Conservation (phyloP, 768 basidiomycete species). For the Mycena galopus region DNA sequence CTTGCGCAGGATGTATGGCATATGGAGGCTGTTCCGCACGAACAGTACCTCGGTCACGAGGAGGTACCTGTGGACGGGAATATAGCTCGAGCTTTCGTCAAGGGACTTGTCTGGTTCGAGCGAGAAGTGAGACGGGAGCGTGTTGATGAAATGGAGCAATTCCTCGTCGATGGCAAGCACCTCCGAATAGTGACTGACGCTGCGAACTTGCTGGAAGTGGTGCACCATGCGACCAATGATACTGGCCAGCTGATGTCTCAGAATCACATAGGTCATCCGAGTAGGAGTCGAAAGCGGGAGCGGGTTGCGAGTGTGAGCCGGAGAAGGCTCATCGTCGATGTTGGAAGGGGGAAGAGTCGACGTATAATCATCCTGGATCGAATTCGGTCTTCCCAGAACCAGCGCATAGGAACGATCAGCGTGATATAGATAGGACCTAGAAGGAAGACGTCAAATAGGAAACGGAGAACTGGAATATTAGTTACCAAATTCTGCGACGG, state of each 20-base stretch:
- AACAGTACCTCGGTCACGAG: constrained; percentile 92
- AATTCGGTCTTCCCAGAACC: constrained; percentile 90
- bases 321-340: constrained; percentile 70
- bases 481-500: constrained; percentile 88
- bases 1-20: constrained; percentile 88
- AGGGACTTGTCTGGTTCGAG: constrained; percentile 82
- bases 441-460: constrained; percentile 24
- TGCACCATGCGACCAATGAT: constrained; percentile 94
- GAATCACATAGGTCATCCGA: constrained; percentile 87
- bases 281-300: constrained; percentile 80
- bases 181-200: constrained; percentile 85
- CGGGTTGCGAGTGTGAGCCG: constrained; percentile 60
- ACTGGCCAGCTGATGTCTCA: constrained; percentile 83
- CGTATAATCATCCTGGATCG: constrained; percentile 91
- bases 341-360: constrained; percentile 85
- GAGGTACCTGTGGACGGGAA: constrained; percentile 90
- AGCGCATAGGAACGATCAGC: constrained; percentile 94
- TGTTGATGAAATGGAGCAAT: constrained; percentile 78
- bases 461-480: background rate
- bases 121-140: constrained; percentile 84
- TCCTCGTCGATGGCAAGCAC: constrained; percentile 88
- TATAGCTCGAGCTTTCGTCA: constrained; percentile 72
- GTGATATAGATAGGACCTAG: constrained; percentile 91
- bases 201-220: constrained; percentile 90
- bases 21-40: constrained; percentile 85